phyloP scores from a whole-genome alignment of 2,329 filamentous ascomycete species.

The Blastomyces silverae region DNA sequence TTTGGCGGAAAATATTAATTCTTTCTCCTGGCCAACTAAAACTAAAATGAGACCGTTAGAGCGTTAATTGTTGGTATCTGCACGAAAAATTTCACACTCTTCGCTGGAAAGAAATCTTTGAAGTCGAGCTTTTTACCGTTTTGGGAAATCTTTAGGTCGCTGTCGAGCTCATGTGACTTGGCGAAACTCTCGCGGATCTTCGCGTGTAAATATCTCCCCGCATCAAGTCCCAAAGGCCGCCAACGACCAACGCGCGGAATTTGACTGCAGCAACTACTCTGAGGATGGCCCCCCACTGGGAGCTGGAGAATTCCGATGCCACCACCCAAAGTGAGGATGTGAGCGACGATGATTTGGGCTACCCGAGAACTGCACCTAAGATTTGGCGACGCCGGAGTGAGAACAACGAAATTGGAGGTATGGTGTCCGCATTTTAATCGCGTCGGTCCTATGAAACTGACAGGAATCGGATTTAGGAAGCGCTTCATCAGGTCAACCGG shows the following conservation, averaged over 20 bases:
- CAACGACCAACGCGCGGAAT: background rate
- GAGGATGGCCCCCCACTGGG: slow-evolving; percentile 26
- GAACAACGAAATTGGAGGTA: background rate
- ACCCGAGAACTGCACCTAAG: slow-evolving; percentile 16
- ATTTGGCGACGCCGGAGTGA: background rate
- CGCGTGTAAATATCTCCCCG: background rate
- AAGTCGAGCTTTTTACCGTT: slow-evolving; percentile 24
- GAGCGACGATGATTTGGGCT: slow-evolving; percentile 41
- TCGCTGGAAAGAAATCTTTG: slow-evolving; percentile 7
- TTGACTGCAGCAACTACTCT: background rate
- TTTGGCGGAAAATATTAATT: background rate
- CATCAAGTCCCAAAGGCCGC: background rate
- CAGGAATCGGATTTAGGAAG: background rate
- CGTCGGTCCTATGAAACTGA: background rate
- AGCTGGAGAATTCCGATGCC: slow-evolving; percentile 25
- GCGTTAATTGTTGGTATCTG: background rate
- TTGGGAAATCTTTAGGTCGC: slow-evolving; percentile 20
- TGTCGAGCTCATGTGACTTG: slow-evolving; percentile 9
- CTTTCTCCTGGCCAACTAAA: background rate
- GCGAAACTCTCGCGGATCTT: slow-evolving; percentile 5
- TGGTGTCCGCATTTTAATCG: background rate
- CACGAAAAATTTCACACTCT: background rate
- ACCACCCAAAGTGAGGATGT: slow-evolving; percentile 28
- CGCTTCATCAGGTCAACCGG: background rate
- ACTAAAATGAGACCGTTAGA: background rate